Percentiles rank a stretch among this genome's conserved stretches.
Evolutionary conservation across 352 stramenopile genomes (phyloP).

Genomic region (Globisporangium okanoganense): DNA sequence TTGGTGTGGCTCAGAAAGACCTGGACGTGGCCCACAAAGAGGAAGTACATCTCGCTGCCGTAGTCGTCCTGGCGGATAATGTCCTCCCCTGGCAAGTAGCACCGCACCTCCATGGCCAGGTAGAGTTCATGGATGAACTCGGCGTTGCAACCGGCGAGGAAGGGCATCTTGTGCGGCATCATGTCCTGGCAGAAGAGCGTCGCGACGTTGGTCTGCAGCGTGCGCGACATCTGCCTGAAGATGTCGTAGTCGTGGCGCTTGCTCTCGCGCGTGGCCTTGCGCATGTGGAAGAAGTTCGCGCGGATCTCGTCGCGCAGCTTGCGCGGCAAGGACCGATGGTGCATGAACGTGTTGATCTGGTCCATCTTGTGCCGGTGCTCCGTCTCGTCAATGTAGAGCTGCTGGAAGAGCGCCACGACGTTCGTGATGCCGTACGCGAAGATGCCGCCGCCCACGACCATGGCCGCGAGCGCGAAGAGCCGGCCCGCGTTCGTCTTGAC

Average conservation of each 20-base stretch:
- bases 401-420: constrained; percentile 71
- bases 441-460: constrained; percentile 72
- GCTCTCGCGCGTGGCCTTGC: constrained; percentile 67
- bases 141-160: constrained; percentile 64
- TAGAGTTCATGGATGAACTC: constrained; percentile 83
- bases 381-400: constrained; percentile 67
- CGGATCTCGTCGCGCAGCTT: constrained; percentile 75
- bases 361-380: constrained; percentile 74
- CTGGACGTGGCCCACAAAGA: constrained; percentile 73
- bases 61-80: constrained; percentile 80
- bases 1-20: constrained; percentile 61
- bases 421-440: constrained; percentile 86
- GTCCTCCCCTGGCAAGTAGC: constrained; percentile 71
- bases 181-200: constrained; percentile 67
- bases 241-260: constrained; percentile 61
- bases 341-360: constrained; percentile 75
- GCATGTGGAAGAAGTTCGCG: constrained; percentile 75
- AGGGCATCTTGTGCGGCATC: constrained; percentile 67
- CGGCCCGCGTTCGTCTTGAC: constrained; percentile 61
- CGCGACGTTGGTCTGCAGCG: constrained; percentile 71
- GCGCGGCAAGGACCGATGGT: constrained; percentile 47
- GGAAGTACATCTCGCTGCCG: constrained; percentile 80
- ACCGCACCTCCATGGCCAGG: constrained; percentile 64
- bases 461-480: constrained; percentile 67
- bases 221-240: constrained; percentile 65